Conservation (phyloP, 2,329 filamentous ascomycete species). For the Monosporascus cannonballus region DNA sequence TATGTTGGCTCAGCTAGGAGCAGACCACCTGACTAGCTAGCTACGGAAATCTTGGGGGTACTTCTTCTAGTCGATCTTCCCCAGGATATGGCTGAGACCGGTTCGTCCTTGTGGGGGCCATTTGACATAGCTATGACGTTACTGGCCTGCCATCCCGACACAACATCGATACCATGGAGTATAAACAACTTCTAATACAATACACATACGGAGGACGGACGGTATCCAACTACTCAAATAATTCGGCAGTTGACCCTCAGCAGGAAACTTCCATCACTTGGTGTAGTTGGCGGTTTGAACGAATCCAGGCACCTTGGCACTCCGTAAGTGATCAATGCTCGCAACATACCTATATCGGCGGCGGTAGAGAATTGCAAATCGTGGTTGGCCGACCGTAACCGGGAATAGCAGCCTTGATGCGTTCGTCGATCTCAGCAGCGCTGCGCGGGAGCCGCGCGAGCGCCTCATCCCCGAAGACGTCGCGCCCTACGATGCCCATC, state of each 20-base stretch:
- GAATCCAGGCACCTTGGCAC: no score
- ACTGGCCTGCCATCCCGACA: no score
- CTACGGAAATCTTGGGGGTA: background rate
- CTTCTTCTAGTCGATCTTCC: background rate
- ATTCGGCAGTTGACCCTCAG: no score
- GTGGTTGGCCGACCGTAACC: background rate
- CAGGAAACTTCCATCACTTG: no score
- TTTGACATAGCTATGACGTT: background rate
- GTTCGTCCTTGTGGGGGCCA: background rate
- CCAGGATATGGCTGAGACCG: background rate
- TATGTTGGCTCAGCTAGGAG: no score
- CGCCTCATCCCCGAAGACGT: background rate
- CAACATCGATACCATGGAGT: conserved; percentile 1
- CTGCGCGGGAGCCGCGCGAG: background rate
- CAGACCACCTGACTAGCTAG: background rate
- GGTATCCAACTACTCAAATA: no score
- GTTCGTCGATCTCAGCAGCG: background rate
- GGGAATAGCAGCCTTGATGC: background rate
- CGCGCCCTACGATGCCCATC: background rate
- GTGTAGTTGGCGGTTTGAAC: no score
- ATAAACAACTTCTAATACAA: background rate
- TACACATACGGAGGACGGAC: no score
- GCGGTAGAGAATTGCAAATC: no score
- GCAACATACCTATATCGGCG: no score
- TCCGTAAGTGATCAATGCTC: no score